Conservation (phyloP, 2,329 filamentous ascomycete species). For the Malbranchea zuffiana region DNA sequence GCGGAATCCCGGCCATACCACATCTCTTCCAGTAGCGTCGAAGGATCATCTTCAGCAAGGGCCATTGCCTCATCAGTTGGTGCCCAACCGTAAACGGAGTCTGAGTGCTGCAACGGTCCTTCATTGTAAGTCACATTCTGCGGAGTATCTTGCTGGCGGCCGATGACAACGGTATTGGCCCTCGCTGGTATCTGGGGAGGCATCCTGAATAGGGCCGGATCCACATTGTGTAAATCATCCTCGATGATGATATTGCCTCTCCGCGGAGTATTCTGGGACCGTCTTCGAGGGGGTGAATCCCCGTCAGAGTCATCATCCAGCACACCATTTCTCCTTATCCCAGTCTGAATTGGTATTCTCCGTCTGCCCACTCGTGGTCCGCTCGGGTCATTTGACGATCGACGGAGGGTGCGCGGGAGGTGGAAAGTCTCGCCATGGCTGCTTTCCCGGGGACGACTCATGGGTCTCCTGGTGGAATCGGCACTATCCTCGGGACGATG, state of each 20-base stretch:
- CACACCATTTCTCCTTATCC: no score
- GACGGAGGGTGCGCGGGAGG: slow-evolving; percentile 38
- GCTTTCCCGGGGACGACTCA: slow-evolving; percentile 36
- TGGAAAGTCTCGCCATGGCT: slow-evolving; percentile 40
- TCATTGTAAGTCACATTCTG: slow-evolving; percentile 44
- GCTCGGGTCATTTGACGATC: slow-evolving; percentile 13
- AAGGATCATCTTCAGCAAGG: slow-evolving; percentile 13
- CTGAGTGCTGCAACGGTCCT: slow-evolving; percentile 42
- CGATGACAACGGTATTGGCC: slow-evolving; percentile 29
- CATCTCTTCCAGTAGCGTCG: slow-evolving; percentile 21
- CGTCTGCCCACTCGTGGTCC: no score
- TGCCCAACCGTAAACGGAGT: slow-evolving; percentile 52
- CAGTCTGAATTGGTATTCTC: no score
- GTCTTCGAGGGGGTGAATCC: no score
- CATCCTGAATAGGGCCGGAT: no score
- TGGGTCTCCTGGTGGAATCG: slow-evolving; percentile 42
- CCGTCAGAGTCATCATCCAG: no score
- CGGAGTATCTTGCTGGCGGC: slow-evolving; percentile 31
- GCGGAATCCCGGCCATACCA: slow-evolving; percentile 19
- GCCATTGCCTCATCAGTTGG: slow-evolving; percentile 29
- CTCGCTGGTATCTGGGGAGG: neutral
- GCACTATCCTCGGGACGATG: no score
- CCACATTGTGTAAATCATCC: no score
- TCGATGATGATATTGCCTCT: no score
- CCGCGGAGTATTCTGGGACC: no score